phyloP scores from a whole-genome alignment of 2,329 filamentous ascomycete species.

The Trichoderma sp. region DNA sequence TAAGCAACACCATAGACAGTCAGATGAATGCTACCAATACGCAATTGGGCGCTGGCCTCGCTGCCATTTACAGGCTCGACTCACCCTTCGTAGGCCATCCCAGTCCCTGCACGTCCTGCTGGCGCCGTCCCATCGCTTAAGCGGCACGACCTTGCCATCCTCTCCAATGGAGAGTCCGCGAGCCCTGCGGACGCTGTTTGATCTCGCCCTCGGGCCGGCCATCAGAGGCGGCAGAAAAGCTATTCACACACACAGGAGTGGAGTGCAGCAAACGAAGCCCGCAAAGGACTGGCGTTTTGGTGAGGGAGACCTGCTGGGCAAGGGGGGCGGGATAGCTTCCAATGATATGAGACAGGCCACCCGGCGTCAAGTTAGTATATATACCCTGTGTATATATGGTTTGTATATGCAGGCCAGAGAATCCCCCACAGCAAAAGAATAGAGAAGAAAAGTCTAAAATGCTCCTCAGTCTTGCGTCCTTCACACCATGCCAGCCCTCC shows the following conservation, averaged over 20 bases:
- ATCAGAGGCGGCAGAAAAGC: constrained; percentile 22
- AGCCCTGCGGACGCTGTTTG: constrained; percentile 28
- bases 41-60: background rate
- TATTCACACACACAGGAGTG: constrained; percentile 11
- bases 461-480: background rate
- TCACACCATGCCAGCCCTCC: constrained; percentile 12
- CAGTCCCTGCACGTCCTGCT: constrained; percentile 49
- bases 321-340: constrained; percentile 7
- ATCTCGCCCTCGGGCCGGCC: constrained; percentile 26
- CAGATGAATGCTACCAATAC: constrained; percentile 3
- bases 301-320: background rate
- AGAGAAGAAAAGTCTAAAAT: constrained; percentile 19
- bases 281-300: constrained; percentile 7
- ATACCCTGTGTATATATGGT: constrained; percentile 1
- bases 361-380: constrained; percentile 8
- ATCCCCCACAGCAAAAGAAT: background rate
- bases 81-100: constrained; percentile 54
- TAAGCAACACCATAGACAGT: constrained; percentile 8
- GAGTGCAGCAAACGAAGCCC: constrained; percentile 14
- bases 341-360: constrained; percentile 13
- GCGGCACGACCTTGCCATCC: constrained; percentile 31
- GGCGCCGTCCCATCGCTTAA: constrained; percentile 58
- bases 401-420: constrained; percentile 19
- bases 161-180: constrained; percentile 39
- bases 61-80: constrained; percentile 32